These are phyloP conservation scores for Monosporascus sp. DNA, from an alignment of 2,329 filamentous ascomycete species.

Conservation along the genomic window DNA sequence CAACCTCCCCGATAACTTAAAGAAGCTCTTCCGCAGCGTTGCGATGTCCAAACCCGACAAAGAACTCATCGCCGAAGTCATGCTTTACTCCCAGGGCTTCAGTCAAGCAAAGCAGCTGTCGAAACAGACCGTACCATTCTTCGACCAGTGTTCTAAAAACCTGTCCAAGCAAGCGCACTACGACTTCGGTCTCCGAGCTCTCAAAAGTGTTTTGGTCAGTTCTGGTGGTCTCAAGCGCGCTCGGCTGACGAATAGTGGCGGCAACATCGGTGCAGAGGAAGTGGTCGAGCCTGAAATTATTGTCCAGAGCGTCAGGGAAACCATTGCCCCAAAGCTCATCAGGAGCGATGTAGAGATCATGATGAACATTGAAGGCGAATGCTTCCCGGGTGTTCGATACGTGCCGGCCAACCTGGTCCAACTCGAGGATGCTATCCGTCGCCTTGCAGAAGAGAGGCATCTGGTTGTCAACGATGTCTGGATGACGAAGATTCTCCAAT, in stretches of 20 bases:
- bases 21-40: slow-evolving; percentile 98
- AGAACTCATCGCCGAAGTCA: slow-evolving; percentile 98
- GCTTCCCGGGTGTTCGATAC: slow-evolving; percentile 91
- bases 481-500: slow-evolving; percentile 95
- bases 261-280: slow-evolving; percentile 58
- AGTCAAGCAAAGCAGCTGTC: slow-evolving; percentile 91
- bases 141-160: slow-evolving; percentile 76
- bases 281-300: slow-evolving; percentile 94
- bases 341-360: slow-evolving; percentile 86
- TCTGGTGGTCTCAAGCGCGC: slow-evolving; percentile 93
- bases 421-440: slow-evolving; percentile 74
- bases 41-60: slow-evolving; percentile 99
- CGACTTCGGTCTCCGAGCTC: slow-evolving; percentile 92
- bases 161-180: slow-evolving; percentile 98
- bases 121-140: slow-evolving; percentile 96
- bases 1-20: slow-evolving; percentile 96
- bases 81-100: slow-evolving; percentile 99
- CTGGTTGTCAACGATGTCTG: slow-evolving; percentile 88
- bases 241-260: slow-evolving; percentile 57
- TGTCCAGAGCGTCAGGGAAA: slow-evolving; percentile 96
- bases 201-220: slow-evolving; percentile 98
- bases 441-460: slow-evolving; percentile 77
- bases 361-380: slow-evolving; percentile 72
- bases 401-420: slow-evolving; percentile 79
- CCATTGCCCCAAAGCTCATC: slow-evolving; percentile 95